Percentiles rank a stretch among this genome's conserved stretches.
phyloP scores from a whole-genome alignment of 2,329 filamentous ascomycete genomes.

The Cordyceps sp. region DNA sequence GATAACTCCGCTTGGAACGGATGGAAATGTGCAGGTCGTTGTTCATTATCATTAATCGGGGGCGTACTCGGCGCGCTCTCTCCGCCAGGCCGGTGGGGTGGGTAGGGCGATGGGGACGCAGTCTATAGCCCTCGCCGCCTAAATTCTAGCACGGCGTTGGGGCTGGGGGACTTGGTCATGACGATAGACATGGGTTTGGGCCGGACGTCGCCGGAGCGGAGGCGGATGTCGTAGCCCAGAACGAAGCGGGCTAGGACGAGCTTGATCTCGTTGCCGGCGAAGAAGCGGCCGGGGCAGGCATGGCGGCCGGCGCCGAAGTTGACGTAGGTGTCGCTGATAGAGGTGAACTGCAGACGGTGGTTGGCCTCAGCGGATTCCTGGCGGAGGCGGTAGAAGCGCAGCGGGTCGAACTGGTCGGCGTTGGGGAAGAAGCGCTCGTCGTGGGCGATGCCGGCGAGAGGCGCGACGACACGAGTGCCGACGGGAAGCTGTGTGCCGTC shows the following conservation, averaged over 20 bases:
- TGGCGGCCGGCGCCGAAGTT: conserved; percentile 31
- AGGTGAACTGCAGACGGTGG: conserved; percentile 25
- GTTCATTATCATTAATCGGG: too few relatives aligned
- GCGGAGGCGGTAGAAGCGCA: conserved; percentile 30
- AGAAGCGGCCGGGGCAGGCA: conserved; percentile 31
- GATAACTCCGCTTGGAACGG: too few relatives aligned
- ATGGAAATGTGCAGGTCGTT: too few relatives aligned
- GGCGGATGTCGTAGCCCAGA: conserved; percentile 24
- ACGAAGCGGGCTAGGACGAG: conserved; percentile 23
- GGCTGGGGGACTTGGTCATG: conserved; percentile 24
- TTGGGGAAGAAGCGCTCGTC: conserved; percentile 22
- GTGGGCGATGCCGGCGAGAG: conserved; percentile 22
- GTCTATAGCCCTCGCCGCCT: conserved; percentile 8
- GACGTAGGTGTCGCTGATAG: conserved; percentile 22
- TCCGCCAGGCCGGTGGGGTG: too few relatives aligned
- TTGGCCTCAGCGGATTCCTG: conserved; percentile 19
- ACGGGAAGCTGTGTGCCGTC: conserved; percentile 25
- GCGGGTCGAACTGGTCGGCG: conserved; percentile 27
- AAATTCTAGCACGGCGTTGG: conserved; percentile 22
- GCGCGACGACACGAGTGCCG: conserved; percentile 24
- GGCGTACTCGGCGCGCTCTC: too few relatives aligned
- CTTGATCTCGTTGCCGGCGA: conserved; percentile 28
- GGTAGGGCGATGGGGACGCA: neutral
- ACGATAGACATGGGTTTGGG: conserved; percentile 20
- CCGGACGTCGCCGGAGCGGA: conserved; percentile 19